A percentile compares a stretch with the other conserved stretches of the same genome.
Evolutionary conservation across 257 asterid genomes (phyloP).

Genomic region (Solanum sparsipilum): DNA sequence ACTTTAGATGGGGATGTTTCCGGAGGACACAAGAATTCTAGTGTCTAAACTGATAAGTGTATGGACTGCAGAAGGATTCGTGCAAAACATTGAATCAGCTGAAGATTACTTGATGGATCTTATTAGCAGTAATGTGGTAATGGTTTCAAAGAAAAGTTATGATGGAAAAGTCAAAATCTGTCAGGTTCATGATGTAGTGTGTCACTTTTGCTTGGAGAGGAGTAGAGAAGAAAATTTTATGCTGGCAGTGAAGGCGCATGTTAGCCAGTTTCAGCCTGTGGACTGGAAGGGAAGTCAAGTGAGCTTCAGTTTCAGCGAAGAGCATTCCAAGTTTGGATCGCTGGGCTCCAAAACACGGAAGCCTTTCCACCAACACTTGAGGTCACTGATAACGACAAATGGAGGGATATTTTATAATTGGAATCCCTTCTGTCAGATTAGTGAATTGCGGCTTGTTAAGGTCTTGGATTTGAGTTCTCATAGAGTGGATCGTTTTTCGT

Average conservation of each 20-base stretch:
- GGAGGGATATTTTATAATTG: rapidly evolving
- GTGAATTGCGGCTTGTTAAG: neutral
- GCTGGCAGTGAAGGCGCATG: neutral
- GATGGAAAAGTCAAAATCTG: neutral
- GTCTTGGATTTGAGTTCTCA: neutral
- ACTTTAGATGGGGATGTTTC: neutral
- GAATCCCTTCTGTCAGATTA: neutral
- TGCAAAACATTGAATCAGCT: neutral
- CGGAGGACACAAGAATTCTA: neutral
- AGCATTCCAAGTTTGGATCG: neutral
- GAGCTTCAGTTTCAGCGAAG: neutral
- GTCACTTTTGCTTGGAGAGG: neutral
- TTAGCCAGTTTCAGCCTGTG: neutral
- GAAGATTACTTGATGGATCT: slow-evolving; percentile 1
- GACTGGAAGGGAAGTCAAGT: neutral
- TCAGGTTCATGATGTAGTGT: neutral
- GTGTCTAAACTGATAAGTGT: neutral
- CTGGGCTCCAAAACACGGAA: neutral
- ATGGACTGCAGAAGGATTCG: neutral
- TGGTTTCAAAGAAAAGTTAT: neutral
- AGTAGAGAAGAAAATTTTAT: neutral
- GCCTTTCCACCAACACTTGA: neutral
- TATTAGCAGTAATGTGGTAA: neutral
- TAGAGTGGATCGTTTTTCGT: neutral
- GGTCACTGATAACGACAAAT: neutral